phyloP scores from a whole-genome alignment of 176 grass and related monocot genomes.

The Oryza longistaminata region DNA sequence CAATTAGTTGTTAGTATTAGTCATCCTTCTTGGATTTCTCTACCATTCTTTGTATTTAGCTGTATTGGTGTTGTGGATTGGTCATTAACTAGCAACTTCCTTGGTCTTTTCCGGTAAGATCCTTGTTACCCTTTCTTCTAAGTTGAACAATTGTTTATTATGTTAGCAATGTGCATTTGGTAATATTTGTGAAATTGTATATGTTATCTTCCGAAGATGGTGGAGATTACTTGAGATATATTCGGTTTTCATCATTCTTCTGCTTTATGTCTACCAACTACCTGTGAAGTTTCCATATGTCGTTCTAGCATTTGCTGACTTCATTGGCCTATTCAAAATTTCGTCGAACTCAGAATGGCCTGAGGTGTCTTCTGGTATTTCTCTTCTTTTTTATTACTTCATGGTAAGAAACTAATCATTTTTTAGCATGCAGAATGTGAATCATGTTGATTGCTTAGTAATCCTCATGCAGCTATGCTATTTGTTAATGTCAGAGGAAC shows the following conservation, averaged over 20 bases:
- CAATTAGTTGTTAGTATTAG: constrained; percentile 95
- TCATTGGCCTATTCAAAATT: constrained; percentile 93
- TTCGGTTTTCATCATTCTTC: constrained; percentile 85
- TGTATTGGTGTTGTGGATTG: constrained; percentile 96
- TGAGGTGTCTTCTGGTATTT: constrained; percentile 81
- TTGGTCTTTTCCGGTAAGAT: constrained; percentile 93
- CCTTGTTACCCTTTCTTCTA: constrained; percentile 19
- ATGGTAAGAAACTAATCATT: constrained; percentile 72
- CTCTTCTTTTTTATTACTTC: constrained; percentile 81
- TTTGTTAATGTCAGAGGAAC: neutral
- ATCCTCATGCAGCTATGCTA: neutral
- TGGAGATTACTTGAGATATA: constrained; percentile 89
- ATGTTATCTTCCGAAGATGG: constrained; percentile 57
- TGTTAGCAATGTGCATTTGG: constrained; percentile 8
- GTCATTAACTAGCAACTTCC: constrained; percentile 98
- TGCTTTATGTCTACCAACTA: constrained; percentile 91
- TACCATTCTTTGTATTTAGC: constrained; percentile 98
- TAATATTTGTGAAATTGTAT: constrained; percentile 34
- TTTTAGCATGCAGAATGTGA: constrained; percentile 1
- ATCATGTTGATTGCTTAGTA: constrained; percentile 13
- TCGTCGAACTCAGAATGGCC: constrained; percentile 74
- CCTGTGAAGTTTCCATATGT: constrained; percentile 70
- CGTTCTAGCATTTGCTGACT: constrained; percentile 70
- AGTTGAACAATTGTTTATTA: constrained; percentile 31
- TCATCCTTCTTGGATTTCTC: constrained; percentile 89